Evolutionary conservation across 345 rosid genomes (phyloP).

Genomic region (Eucalyptus microcorys): DNA sequence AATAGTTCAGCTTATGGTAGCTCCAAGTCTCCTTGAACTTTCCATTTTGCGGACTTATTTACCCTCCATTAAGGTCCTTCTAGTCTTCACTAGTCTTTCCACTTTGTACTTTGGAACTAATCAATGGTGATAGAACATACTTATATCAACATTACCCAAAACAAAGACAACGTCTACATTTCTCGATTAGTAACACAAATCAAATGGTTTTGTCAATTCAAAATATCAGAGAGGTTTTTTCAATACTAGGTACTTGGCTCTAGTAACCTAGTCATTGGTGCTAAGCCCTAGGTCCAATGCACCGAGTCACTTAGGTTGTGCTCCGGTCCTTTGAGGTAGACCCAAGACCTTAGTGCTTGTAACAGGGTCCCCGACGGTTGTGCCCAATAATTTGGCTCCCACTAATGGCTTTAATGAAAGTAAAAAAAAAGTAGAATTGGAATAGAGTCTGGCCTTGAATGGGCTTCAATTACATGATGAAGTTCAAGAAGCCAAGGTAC

Average conservation of each 20-base stretch:
- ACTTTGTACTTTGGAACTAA: not conserved
- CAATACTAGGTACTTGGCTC: not conserved
- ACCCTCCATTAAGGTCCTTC: not conserved
- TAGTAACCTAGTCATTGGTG: not conserved
- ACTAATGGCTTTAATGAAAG: constrained; percentile 66
- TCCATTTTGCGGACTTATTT: not conserved
- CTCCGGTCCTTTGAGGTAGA: not conserved
- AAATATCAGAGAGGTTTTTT: not conserved
- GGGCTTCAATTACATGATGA: constrained; percentile 71
- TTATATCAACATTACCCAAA: not conserved
- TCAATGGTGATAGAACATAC: not conserved
- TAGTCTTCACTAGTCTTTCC: not conserved
- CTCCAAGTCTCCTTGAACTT: not conserved
- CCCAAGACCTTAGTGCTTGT: not conserved
- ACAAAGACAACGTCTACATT: not conserved
- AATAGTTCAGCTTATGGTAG: not conserved
- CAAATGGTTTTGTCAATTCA: not conserved
- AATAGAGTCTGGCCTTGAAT: constrained; percentile 73
- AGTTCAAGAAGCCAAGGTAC: constrained; percentile 75
- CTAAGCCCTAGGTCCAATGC: not conserved
- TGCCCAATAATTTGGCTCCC: not conserved
- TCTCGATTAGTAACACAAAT: not conserved
- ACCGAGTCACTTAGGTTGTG: not conserved
- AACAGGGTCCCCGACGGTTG: accelerated
- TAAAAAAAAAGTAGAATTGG: constrained; percentile 83